Base-by-base conservation (phyloP, 352 stramenopile species). In the Pythium volutum region DNA sequence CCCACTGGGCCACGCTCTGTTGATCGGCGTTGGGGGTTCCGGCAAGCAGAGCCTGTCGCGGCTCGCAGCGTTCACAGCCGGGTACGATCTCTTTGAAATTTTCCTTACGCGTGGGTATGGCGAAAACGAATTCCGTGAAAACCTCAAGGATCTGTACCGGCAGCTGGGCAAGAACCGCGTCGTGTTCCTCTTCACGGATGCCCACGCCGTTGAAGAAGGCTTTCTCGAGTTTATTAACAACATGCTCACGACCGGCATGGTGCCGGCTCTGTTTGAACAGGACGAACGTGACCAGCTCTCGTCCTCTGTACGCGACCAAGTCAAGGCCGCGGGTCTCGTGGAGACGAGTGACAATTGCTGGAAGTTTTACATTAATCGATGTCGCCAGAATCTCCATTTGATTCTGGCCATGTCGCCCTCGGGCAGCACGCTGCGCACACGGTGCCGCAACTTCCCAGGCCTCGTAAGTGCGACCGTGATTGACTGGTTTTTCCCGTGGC, bases 221-320 rank as follows among this genome's bases (percentile, higher is more conserved):
- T 98, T 98, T 61, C 76, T 98, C 18, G 95, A 98, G 65, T 98
- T 97, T 55, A 94, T 98, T 60, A 98, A 98, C 76, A 98, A 98
- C 61, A 98, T 98, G 89, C 75, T 98, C 8, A 98, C 93, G 0
- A 98, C 93, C 0, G 95, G 95, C 1, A 94, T 97, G 73, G 93
- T 98, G 12, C 92, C 94, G 1, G 93, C 91, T 3, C 65, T 98
- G 3, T 98, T 98, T 66, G 92, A 96, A 51, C 73, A 89, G 22
- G 92, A 98, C 39, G 95, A 98, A 60, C 89, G 91, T 39, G 95
- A 98, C 46, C 74, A 72, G 10, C 72, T 97, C 3, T 81, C 80
- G 2, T 87, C 79, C 22, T 82, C 76, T 1, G 85, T 98, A 27
- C 79, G 93, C 9, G 79, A 92, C 47, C 84, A 96, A 66, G 89